phyloP scores from a whole-genome alignment of 306 rosid genomes.

The Elaeagnus macrophylla region DNA sequence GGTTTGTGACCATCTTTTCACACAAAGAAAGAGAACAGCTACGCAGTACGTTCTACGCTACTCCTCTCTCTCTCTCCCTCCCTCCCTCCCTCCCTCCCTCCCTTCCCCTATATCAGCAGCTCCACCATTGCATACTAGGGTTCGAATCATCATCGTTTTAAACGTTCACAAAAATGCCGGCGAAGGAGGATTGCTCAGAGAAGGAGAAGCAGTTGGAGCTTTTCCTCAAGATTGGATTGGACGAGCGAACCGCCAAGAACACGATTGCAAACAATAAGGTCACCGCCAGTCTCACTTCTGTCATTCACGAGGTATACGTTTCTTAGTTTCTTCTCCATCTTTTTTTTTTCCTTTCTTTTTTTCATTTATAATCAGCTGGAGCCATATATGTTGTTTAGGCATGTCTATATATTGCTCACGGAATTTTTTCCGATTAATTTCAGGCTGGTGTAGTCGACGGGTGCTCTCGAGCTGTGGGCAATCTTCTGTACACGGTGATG shows the following conservation, averaged over 20 bases:
- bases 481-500: slow-evolving; percentile 72
- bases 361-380: no score
- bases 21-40: no score
- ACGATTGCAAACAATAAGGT: slow-evolving; percentile 84
- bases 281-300: slow-evolving; percentile 70
- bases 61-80: no score
- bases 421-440: background rate
- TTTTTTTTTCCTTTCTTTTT: background rate
- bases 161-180: slow-evolving; percentile 30
- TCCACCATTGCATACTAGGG: no score
- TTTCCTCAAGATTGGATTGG: slow-evolving; percentile 61
- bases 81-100: no score
- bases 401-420: background rate
- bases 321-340: background rate
- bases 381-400: no score
- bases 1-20: no score
- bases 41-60: no score
- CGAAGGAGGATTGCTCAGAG: slow-evolving; percentile 44
- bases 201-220: slow-evolving; percentile 69
- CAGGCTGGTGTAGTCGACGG: slow-evolving; percentile 77
- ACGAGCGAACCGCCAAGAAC: slow-evolving; percentile 80
- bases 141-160: no score
- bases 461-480: slow-evolving; percentile 62
- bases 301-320: slow-evolving; percentile 56
- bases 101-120: no score